Evolutionary conservation across 2,329 filamentous ascomycete genomes (phyloP).

Genomic region (Fusarium avenaceum): DNA sequence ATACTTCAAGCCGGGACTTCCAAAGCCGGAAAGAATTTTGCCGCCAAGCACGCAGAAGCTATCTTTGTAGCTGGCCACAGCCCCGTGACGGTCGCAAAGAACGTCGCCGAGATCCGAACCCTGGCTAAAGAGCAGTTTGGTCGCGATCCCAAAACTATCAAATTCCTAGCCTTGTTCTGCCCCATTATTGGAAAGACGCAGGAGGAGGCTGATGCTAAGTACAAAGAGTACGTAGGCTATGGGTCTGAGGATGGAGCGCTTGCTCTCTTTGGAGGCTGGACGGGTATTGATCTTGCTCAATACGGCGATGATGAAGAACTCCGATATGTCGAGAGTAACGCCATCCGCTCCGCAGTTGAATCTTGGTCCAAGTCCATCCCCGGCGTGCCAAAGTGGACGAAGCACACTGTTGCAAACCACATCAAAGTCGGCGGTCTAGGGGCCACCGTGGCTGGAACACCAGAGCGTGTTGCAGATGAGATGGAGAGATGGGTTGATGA

Average conservation of each 20-base stretch:
- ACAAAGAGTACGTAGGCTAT: slow-evolving; percentile 71
- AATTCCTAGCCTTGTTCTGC: slow-evolving; percentile 75
- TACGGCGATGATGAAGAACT: slow-evolving; percentile 77
- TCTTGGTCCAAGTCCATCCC: slow-evolving; percentile 69
- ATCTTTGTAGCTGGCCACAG: slow-evolving; percentile 78
- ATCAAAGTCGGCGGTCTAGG: slow-evolving; percentile 77
- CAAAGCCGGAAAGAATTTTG: slow-evolving; percentile 74
- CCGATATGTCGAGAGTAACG: slow-evolving; percentile 72
- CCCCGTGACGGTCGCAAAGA: slow-evolving; percentile 71
- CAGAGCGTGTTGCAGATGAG: slow-evolving; percentile 74
- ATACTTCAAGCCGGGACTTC: slow-evolving; percentile 79
- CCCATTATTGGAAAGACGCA: slow-evolving; percentile 75
- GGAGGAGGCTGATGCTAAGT: slow-evolving; percentile 75
- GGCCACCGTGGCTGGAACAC: slow-evolving; percentile 73
- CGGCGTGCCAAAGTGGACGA: slow-evolving; percentile 77
- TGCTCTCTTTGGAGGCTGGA: slow-evolving; percentile 81
- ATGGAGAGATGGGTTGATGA: slow-evolving; percentile 77
- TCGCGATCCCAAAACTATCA: slow-evolving; percentile 71
- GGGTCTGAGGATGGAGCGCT: slow-evolving; percentile 74
- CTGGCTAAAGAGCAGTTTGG: slow-evolving; percentile 67
- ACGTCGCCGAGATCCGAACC: slow-evolving; percentile 72
- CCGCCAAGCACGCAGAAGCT: slow-evolving; percentile 77
- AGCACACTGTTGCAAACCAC: slow-evolving; percentile 76
- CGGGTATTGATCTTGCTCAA: slow-evolving; percentile 67
- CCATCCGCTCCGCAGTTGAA: slow-evolving; percentile 66